Conservation (phyloP, 805 yeast genomes). For the Candida silvicultrix region DNA sequence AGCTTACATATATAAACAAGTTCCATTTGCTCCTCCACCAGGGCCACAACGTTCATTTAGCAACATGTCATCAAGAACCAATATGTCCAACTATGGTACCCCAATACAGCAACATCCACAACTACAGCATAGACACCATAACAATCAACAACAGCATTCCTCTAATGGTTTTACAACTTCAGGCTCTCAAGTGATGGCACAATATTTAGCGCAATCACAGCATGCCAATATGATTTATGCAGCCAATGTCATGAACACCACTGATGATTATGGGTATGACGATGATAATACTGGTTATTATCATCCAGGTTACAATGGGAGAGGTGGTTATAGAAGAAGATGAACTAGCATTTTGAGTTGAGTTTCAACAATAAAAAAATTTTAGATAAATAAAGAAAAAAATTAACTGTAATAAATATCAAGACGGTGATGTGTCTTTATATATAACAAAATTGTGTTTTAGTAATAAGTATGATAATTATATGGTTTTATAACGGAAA, state of each 20-base stretch:
- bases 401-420: no score
- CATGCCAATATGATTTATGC: constrained; percentile 53
- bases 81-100: constrained; percentile 5
- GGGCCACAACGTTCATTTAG: constrained; percentile 3
- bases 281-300: constrained; percentile 4
- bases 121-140: background rate
- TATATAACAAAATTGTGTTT: background rate
- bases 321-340: background rate
- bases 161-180: constrained; percentile 21
- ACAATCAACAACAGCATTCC: background rate
- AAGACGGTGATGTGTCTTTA: background rate
- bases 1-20: constrained; percentile 2
- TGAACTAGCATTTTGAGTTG: background rate
- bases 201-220: constrained; percentile 67
- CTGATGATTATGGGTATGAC: constrained; percentile 28
- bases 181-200: constrained; percentile 75
- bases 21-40: constrained; percentile 12
- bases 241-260: constrained; percentile 44
- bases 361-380: no score
- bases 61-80: constrained; percentile 1
- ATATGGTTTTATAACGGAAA: background rate
- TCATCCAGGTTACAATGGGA: background rate
- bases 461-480: no score
- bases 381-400: no score
- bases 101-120: background rate